Evolutionary conservation across 2,329 filamentous ascomycete species (phyloP).

Genomic region (Trichoderma polysporum): DNA sequence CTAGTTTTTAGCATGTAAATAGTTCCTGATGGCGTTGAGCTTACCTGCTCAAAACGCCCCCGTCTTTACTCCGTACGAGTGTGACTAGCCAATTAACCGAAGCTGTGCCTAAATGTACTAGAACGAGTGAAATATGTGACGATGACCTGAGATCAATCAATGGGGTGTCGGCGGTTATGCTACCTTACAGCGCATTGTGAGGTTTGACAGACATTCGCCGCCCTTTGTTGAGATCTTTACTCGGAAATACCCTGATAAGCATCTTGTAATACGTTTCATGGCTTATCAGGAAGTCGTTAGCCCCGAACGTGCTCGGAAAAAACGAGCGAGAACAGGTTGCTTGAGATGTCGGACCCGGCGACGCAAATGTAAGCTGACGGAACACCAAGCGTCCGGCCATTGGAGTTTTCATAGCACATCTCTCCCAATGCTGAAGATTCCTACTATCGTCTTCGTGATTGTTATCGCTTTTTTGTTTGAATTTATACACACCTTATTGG

Average conservation of each 20-base stretch:
- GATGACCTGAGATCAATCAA: no score
- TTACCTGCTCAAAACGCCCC: neutral
- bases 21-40: neutral
- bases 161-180: neutral
- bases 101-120: conserved; percentile 2
- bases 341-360: conserved; percentile 7
- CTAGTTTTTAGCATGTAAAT: neutral
- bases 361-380: conserved; percentile 12
- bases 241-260: neutral
- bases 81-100: neutral
- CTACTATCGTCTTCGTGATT: neutral
- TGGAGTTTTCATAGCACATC: neutral
- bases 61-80: no score
- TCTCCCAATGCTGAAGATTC: neutral
- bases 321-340: conserved; percentile 1
- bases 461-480: neutral
- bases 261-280: neutral
- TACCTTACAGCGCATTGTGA: neutral
- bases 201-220: neutral
- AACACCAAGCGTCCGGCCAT: neutral
- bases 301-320: neutral
- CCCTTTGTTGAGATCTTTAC: neutral
- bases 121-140: neutral
- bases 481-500: neutral
- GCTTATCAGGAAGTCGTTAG: neutral